A percentile compares a stretch with the other conserved stretches of the same genome.
Evolutionary conservation across 257 asterid genomes (phyloP).

Genomic region (Nicotiana noctiflora): DNA sequence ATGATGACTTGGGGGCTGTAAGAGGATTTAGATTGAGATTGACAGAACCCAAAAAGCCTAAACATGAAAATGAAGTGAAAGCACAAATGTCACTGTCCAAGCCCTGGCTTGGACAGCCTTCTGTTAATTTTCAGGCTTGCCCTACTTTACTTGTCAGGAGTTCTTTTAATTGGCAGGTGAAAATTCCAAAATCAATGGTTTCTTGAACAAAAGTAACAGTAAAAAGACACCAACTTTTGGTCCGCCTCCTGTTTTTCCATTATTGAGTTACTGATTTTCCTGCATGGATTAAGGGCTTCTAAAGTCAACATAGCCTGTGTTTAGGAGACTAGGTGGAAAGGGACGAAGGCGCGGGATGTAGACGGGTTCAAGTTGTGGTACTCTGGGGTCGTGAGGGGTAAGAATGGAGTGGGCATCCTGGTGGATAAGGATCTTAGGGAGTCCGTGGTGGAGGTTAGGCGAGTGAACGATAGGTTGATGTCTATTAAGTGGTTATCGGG

Average conservation of each 20-base stretch:
- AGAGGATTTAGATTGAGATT: not conserved
- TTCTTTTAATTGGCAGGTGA: not conserved
- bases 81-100: conserved; percentile 2
- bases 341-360: too few relatives aligned
- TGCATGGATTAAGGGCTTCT: not conserved
- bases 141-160: not conserved
- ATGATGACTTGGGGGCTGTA: not conserved
- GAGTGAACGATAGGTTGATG: too few relatives aligned
- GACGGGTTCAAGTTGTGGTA: too few relatives aligned
- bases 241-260: not conserved
- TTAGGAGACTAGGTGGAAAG: too few relatives aligned
- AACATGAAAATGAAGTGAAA: not conserved
- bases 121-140: not conserved
- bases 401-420: too few relatives aligned
- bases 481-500: too few relatives aligned
- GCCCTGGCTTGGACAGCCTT: not conserved
- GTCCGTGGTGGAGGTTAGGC: too few relatives aligned
- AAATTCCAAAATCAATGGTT: not conserved
- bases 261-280: not conserved
- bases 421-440: too few relatives aligned
- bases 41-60: not conserved
- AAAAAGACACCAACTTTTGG: not conserved
- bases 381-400: too few relatives aligned
- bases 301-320: too few relatives aligned
- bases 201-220: not conserved